Conservation (phyloP, 2,329 filamentous ascomycete species). For the Huntiella moniliformis region DNA sequence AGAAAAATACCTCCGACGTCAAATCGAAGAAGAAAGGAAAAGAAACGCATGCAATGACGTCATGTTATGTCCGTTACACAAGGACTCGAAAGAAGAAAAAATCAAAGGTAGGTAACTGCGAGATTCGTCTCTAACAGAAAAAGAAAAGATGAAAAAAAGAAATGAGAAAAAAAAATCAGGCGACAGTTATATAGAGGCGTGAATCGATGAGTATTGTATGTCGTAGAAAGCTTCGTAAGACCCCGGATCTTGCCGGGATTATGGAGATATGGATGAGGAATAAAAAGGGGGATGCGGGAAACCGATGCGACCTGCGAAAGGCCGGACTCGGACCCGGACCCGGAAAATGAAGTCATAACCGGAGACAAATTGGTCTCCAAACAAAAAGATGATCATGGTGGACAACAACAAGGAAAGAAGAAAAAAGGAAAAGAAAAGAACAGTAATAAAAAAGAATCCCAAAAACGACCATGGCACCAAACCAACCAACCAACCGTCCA, state of each 20-base stretch:
- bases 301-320: too few relatives aligned
- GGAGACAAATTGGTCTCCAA: too few relatives aligned
- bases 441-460: not conserved
- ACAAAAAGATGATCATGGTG: conserved; percentile 1
- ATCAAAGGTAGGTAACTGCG: too few relatives aligned
- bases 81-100: too few relatives aligned
- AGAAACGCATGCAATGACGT: too few relatives aligned
- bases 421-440: not conserved
- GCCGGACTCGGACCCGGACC: too few relatives aligned
- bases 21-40: too few relatives aligned
- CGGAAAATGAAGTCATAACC: too few relatives aligned
- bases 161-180: not conserved
- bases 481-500: not conserved
- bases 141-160: not conserved
- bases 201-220: not conserved
- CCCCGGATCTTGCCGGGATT: not conserved
- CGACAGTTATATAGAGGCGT: not conserved
- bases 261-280: too few relatives aligned
- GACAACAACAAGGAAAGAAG: not conserved
- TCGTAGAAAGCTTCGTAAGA: not conserved
- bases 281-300: too few relatives aligned
- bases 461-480: not conserved
- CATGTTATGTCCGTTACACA: too few relatives aligned
- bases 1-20: too few relatives aligned
- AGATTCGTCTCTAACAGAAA: not conserved